phyloP scores from a whole-genome alignment of 345 rosid species.

The Microcos paniculata region DNA sequence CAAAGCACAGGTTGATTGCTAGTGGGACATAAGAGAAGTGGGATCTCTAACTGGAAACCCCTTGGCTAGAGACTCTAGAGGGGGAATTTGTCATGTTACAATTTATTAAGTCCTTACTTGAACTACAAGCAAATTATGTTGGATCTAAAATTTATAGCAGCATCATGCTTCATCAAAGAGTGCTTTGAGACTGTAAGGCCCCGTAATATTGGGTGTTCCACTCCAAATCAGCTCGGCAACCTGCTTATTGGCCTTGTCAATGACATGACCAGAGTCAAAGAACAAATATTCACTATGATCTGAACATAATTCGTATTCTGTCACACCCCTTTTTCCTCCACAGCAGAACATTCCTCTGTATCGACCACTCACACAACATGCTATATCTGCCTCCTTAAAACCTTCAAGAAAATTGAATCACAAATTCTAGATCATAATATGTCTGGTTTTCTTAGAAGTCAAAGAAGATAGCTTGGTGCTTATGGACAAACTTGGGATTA shows the following conservation, averaged over 20 bases:
- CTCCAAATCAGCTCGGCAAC: constrained; percentile 63
- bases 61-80: no score
- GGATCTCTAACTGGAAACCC: no score
- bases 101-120: background rate
- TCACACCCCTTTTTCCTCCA: constrained; percentile 58
- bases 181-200: constrained; percentile 36
- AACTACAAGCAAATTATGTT: background rate
- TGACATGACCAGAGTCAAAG: constrained; percentile 73
- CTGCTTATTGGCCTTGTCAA: constrained; percentile 51
- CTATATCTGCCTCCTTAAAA: no score
- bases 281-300: constrained; percentile 58
- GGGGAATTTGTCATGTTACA: no score
- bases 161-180: constrained; percentile 6
- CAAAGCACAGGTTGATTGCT: no score
- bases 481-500: no score
- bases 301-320: constrained; percentile 60
- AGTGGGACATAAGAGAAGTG: no score
- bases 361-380: no score
- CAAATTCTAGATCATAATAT: background rate
- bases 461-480: no score
- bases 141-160: no score
- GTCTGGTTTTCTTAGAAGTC: no score
- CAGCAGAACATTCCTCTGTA: constrained; percentile 75
- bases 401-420: no score
- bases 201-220: constrained; percentile 29